Evolutionary conservation across 2,329 filamentous ascomycete genomes (phyloP), one percentile per base, ranked within the genome.

Genomic region (Claviceps fusiformis): DNA sequence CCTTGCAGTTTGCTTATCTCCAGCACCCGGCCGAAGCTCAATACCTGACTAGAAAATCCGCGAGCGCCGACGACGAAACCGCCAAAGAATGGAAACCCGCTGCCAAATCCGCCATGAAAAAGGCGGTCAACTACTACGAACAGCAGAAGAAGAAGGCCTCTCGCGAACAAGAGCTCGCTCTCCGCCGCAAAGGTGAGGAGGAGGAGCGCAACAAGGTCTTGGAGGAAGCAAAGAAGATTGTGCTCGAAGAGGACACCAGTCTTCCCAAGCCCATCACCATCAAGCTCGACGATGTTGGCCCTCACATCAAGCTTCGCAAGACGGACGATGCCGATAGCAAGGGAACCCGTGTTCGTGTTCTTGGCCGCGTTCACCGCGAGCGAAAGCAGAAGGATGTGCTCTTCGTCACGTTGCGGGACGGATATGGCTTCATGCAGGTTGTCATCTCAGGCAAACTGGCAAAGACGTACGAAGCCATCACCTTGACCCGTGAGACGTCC

Each of bases 391-490:
- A 92, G 72, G 85, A 88, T 65, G 81, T 89, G 60, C 84, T 89
- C 55, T 96, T 95, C 71, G 77, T 95, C 66, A 92, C 86, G n/a
- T 75, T 95, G 59, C 78, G 84, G 59, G 89, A 95, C 67, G 91
- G 91, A 56, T 88, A 91, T 65, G 67, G 66, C 47, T 59, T 60
- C 43, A 60, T 64, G 59, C 63, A 64, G 56, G 60, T 61, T 41
- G 60, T 61, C 59, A 75, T 96, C 61, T 71, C 77, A 3, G 90
- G 90, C 56, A 79, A 89, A 59, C 78, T 97, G 63, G 86, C 89
- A 61, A 90, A 89, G 76, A 92, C 88, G n/a, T 95, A 95, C 74
- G 89, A 95, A 66, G 87, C 89, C 59, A 75, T 95, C 62, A 90
- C 86, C 29, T 80, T 96, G 62, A 88, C 89, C 37, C 83, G 86